phyloP scores from a whole-genome alignment of 495 filamentous ascomycete species.

The Hyaloscypha bicolor region DNA sequence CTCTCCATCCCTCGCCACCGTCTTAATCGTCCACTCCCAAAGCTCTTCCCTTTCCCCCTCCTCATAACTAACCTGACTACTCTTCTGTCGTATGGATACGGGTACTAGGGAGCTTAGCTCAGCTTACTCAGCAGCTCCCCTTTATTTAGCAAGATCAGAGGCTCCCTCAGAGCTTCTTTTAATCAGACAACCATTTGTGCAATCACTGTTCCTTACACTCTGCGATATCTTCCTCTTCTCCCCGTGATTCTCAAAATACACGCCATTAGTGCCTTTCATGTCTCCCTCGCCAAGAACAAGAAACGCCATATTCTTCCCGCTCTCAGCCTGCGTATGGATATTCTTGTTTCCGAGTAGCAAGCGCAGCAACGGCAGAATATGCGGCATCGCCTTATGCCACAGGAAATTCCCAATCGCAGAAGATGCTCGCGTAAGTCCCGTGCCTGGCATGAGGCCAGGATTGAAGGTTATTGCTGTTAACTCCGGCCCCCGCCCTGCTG shows the following conservation, averaged over 20 bases:
- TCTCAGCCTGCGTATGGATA: conserved; percentile 36
- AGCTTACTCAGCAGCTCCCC: too few relatives aligned
- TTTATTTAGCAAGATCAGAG: too few relatives aligned
- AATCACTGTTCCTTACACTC: too few relatives aligned
- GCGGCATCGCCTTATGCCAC: conserved; percentile 35
- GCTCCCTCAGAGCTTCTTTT: too few relatives aligned
- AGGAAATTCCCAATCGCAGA: conserved; percentile 34
- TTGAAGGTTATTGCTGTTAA: conserved; percentile 45
- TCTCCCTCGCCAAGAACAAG: not conserved
- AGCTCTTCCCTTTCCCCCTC: conserved; percentile 48
- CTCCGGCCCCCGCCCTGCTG: conserved; percentile 8
- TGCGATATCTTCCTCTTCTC: conserved; percentile 41
- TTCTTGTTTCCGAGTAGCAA: conserved; percentile 29
- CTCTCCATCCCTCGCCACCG: not conserved
- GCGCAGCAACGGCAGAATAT: conserved; percentile 39
- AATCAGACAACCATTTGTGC: too few relatives aligned
- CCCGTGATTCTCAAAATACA: conserved; percentile 38
- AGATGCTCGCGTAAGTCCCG: conserved; percentile 41
- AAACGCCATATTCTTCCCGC: conserved; percentile 23
- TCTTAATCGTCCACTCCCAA: conserved; percentile 51
- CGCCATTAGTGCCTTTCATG: conserved; percentile 28
- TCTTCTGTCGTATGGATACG: too few relatives aligned
- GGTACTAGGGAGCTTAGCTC: too few relatives aligned
- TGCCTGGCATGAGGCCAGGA: conserved; percentile 51
- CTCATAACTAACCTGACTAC: conserved; percentile 43